These are phyloP conservation scores for Marsdenia floribunda DNA, from an alignment of 257 asterid species.

Conservation along the genomic window DNA sequence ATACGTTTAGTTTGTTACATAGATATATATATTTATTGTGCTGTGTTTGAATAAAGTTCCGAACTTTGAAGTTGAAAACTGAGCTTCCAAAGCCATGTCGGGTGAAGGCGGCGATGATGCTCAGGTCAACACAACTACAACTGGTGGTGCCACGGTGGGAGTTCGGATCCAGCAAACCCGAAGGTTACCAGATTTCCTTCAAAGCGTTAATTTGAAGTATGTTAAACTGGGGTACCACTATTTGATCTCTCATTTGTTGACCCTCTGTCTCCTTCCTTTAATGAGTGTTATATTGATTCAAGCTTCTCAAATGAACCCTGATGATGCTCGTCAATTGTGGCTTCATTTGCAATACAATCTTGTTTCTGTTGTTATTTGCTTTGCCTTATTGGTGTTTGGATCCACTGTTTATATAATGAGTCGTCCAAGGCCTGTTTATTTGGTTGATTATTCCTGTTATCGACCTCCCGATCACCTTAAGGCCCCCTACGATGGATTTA, in stretches of 20 bases:
- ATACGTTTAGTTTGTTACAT: background rate
- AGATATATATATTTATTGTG: background rate
- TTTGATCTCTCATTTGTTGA: conserved; percentile 63
- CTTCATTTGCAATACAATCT: conserved; percentile 63
- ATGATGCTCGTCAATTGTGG: conserved; percentile 62
- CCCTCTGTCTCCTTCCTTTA: conserved; percentile 57
- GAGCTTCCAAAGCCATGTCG: conserved; percentile 29
- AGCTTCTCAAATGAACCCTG: conserved; percentile 66
- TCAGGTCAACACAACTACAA: conserved; percentile 7
- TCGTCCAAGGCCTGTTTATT: conserved; percentile 63
- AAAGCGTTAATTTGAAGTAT: conserved; percentile 76
- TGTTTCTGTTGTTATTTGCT: conserved; percentile 52
- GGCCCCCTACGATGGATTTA: conserved; percentile 44
- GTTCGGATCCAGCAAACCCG: conserved; percentile 64
- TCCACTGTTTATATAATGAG: conserved; percentile 70
- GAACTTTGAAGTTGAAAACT: background rate
- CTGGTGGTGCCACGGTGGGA: conserved; percentile 35
- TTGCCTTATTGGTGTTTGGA: conserved; percentile 58
- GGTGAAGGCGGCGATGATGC: conserved; percentile 40
- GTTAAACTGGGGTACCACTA: conserved; percentile 82
- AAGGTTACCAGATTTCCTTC: conserved; percentile 69
- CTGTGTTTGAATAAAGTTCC: background rate
- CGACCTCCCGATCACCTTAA: conserved; percentile 46
- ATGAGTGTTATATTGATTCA: conserved; percentile 50
- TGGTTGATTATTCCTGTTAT: conserved; percentile 67